These are phyloP conservation scores for Trypanosoma mega DNA, from an alignment of 208 protist genomes.

Conservation along the genomic window DNA sequence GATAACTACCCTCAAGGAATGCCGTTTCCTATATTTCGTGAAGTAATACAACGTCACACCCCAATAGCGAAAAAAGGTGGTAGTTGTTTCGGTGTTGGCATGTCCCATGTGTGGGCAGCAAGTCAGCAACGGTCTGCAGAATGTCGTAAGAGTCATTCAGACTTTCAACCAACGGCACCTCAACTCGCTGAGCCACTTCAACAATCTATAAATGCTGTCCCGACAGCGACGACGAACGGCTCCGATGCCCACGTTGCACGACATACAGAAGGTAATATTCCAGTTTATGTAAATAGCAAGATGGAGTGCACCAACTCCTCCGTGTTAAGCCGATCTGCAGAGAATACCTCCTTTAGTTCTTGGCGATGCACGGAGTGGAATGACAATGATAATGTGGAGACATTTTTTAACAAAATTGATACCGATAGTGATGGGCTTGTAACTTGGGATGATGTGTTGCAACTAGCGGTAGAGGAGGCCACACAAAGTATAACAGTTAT, in stretches of 20 bases:
- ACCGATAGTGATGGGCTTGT: constrained; percentile 40
- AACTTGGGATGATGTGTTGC: constrained; percentile 59
- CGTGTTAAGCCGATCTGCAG: no score
- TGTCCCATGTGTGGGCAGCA: neutral
- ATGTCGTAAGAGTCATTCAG: no score
- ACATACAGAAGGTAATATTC: neutral
- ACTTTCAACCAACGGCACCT: no score
- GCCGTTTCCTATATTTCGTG: constrained; percentile 16
- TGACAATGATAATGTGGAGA: constrained; percentile 30
- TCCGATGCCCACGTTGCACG: neutral
- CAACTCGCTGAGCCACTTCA: no score
- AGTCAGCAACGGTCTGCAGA: neutral
- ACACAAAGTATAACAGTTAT: constrained; percentile 22
- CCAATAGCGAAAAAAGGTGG: neutral
- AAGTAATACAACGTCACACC: neutral
- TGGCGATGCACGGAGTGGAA: neutral
- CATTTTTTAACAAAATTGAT: constrained; percentile 55
- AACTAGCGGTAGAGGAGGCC: constrained; percentile 51
- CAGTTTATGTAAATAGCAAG: neutral
- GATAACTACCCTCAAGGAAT: constrained; percentile 21
- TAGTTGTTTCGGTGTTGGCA: no score
- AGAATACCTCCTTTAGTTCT: no score
- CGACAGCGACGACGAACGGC: no score
- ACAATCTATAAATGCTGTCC: no score
- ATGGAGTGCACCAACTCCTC: no score